Evolutionary conservation across 176 grass and related monocot genomes (phyloP), one percentile per base, ranked within the genome.

Genomic region (Cenchrus purpureus): DNA sequence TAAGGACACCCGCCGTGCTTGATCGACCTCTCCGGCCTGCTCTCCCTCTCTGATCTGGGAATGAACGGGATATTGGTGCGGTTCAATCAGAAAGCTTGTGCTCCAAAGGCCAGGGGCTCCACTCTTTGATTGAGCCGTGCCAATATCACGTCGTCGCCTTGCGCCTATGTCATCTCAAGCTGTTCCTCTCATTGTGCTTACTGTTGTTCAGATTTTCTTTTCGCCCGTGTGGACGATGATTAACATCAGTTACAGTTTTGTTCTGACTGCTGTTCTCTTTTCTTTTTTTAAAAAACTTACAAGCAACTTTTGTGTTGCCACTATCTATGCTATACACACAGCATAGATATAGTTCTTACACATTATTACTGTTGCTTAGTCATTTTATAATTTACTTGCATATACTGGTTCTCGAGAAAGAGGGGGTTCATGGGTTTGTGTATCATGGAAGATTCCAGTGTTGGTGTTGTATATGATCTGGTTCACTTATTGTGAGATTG

Each of bases 71-170:
- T 95, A 90, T 95, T 95, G 87, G 64, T 12, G 82, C 93, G 90
- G 93, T 95, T 95, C 93, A 95, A 95, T 92, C 88, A 92, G 93
- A 95, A 84, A 90, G 87, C 62, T 77, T 81, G 88, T 19, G 63
- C 68, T 87, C 79, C 87, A 13, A 73, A 80, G 12, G 6, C 75
- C 19, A 71, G 54, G 85, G 74, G 85, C 61, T 84, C 93, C 78
- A 73, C 82, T 85, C 88, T 95, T 95, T 86, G 84, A 91, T 92
- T 95, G 93, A 95, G 93, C 93, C 93, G 93, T 95, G 93, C 93
- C 93, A 95, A 95, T 95, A 95, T 95, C 93, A 91, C 93, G 88
- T 87, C 89, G 77, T 90, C 56, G 55, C 4, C 64, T 68, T 37
- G 77, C 14, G 3, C 10, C 12, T 69, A 22, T 73, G 22, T 25